phyloP scores from a whole-genome alignment of 305 asterid species.

The Plantago rigida region DNA sequence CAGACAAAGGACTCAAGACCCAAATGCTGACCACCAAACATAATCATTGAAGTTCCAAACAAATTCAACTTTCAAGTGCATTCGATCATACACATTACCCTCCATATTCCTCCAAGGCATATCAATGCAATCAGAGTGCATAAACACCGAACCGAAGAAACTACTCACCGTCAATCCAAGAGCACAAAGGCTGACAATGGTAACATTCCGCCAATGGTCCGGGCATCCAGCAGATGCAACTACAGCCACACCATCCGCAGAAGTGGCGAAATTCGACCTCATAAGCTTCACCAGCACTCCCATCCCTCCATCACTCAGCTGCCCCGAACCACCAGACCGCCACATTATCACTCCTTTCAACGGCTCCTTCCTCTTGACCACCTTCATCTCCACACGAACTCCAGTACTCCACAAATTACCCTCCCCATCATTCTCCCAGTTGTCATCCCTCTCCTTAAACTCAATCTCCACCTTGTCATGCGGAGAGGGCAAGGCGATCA shows the following conservation, averaged over 20 bases:
- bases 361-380: constrained; percentile 75
- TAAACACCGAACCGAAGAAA: constrained; percentile 20
- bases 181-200: constrained; percentile 72
- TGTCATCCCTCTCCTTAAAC: constrained; percentile 36
- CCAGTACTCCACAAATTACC: constrained; percentile 28
- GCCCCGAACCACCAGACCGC: constrained; percentile 78
- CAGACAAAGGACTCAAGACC: neutral
- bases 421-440: constrained; percentile 26
- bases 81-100: neutral
- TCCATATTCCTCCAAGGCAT: neutral
- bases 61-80: neutral
- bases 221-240: constrained; percentile 35
- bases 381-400: constrained; percentile 61
- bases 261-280: constrained; percentile 63
- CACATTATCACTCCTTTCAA: constrained; percentile 65
- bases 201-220: constrained; percentile 82
- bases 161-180: constrained; percentile 76
- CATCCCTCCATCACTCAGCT: constrained; percentile 75
- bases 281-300: constrained; percentile 79
- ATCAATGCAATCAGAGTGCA: neutral
- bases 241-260: constrained; percentile 36
- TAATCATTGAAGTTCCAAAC: neutral
- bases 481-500: constrained; percentile 92
- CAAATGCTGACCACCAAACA: neutral
- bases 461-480: constrained; percentile 71